phyloP scores from a whole-genome alignment of 192 early-diverging fungal genomes.

The Linderina pennispora region DNA sequence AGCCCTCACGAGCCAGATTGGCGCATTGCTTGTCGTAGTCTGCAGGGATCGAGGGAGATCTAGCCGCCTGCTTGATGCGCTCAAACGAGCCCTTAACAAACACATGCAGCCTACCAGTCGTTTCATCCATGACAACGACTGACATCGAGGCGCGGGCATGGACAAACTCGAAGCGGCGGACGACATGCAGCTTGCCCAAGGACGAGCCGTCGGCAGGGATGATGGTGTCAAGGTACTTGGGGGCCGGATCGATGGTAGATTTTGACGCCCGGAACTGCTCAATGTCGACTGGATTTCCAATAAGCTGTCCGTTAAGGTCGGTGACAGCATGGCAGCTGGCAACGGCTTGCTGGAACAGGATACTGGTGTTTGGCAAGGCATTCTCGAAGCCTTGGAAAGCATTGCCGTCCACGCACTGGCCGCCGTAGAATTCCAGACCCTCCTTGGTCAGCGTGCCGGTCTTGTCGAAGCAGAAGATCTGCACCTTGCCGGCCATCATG shows the following conservation, averaged over 20 bases:
- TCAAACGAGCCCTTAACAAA: slow-evolving; percentile 69
- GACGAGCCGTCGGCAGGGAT: slow-evolving; percentile 13
- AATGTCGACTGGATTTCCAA: slow-evolving; percentile 18
- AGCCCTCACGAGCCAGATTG: slow-evolving; percentile 64
- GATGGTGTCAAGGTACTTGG: slow-evolving; percentile 44
- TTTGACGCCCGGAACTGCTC: slow-evolving; percentile 14
- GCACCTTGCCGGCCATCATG: slow-evolving; percentile 55
- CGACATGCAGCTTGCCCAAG: slow-evolving; percentile 29
- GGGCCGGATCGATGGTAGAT: slow-evolving; percentile 12
- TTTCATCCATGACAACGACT: slow-evolving; percentile 52
- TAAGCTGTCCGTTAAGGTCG: slow-evolving; percentile 6
- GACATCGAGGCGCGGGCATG: slow-evolving; percentile 67
- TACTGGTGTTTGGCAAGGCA: slow-evolving; percentile 1
- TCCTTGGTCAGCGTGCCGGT: slow-evolving; percentile 61
- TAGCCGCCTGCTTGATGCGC: slow-evolving; percentile 60
- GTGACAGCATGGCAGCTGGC: slow-evolving; percentile 50
- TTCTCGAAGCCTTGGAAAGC: neutral
- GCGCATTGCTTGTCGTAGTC: no score
- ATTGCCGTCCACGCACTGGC: neutral
- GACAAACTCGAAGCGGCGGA: slow-evolving; percentile 69
- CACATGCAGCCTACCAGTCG: slow-evolving; percentile 48
- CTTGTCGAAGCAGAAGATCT: slow-evolving; percentile 59
- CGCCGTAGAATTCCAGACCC: slow-evolving; percentile 52
- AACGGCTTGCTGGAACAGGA: slow-evolving; percentile 4
- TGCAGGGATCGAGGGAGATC: slow-evolving; percentile 42